Percentiles rank a stretch among this genome's conserved stretches.
Conservation (phyloP, 2,329 filamentous ascomycete species). For the Trichoderma atrobrunneum region DNA sequence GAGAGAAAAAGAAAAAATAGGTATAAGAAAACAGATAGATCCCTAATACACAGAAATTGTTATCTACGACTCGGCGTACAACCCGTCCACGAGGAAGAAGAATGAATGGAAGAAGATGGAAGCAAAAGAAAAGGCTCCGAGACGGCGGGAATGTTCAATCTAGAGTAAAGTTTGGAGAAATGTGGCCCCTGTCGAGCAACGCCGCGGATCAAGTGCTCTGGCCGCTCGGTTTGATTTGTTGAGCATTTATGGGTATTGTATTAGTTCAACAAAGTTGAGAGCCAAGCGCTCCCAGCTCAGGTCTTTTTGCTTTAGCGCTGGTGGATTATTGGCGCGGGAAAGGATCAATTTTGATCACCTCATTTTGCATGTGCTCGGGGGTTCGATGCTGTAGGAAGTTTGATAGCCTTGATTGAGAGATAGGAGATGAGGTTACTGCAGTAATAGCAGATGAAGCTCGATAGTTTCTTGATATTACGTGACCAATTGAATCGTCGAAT, state of each 20-base stretch:
- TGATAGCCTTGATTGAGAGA: not conserved
- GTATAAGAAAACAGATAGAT: not conserved
- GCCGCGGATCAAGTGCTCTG: conserved; percentile 1
- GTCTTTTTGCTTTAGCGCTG: not conserved
- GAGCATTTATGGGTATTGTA: not conserved
- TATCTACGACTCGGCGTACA: not conserved
- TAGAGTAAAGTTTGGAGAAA: conserved; percentile 2
- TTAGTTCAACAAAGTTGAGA: conserved; percentile 2
- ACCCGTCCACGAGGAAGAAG: not conserved
- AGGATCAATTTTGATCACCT: not conserved
- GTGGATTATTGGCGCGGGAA: not conserved
- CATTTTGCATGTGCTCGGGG: not conserved
- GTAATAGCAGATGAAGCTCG: not conserved
- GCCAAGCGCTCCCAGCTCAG: not conserved
- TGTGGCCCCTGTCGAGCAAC: conserved; percentile 5
- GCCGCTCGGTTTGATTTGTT: conserved; percentile 16
- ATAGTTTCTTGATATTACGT: not conserved
- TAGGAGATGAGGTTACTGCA: not conserved
- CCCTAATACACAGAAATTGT: not conserved
- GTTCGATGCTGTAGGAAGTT: not conserved
- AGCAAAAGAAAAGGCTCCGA: not conserved
- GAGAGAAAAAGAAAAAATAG: not conserved
- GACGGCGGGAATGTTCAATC: not conserved
- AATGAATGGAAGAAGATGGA: not conserved
- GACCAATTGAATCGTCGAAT: not conserved